Evolutionary conservation across 495 filamentous ascomycete genomes (phyloP).

Genomic region (Aspergillus wentii): DNA sequence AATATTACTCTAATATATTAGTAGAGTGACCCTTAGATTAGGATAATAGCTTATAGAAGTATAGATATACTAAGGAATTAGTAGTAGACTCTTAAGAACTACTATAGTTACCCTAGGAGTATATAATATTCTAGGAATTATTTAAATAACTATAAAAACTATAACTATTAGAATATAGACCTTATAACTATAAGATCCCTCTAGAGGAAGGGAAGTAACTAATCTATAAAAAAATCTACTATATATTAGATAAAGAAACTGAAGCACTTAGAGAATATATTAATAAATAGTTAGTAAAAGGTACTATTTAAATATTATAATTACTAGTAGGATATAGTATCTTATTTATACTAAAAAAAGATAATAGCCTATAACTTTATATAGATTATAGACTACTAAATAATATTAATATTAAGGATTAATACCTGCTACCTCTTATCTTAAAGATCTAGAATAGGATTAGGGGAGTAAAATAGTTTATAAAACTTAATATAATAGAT

Average conservation of each 20-base stretch:
- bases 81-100: not conserved
- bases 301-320: constrained; percentile 11
- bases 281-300: constrained; percentile 9
- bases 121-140: constrained; percentile 4
- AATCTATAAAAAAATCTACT: constrained; percentile 8
- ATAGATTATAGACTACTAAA: constrained; percentile 23
- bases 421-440: constrained; percentile 17
- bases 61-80: not conserved
- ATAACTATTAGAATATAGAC: constrained; percentile 3
- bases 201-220: constrained; percentile 6
- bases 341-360: constrained; percentile 22
- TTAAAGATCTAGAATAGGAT: constrained; percentile 14
- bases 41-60: not conserved
- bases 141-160: constrained; percentile 6
- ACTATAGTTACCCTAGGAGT: constrained; percentile 1
- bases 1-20: not conserved
- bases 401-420: constrained; percentile 19
- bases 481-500: constrained; percentile 19
- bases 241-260: constrained; percentile 9
- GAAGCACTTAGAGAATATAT: constrained; percentile 14
- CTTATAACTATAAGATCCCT: constrained; percentile 5
- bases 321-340: constrained; percentile 9
- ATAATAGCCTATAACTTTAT: constrained; percentile 14
- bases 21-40: not conserved
- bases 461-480: constrained; percentile 15